Percentiles rank a stretch among this genome's conserved stretches.
These are phyloP conservation scores for Coemansia sp. DNA, from an alignment of 192 early-diverging fungal genomes.

Conservation along the genomic window DNA sequence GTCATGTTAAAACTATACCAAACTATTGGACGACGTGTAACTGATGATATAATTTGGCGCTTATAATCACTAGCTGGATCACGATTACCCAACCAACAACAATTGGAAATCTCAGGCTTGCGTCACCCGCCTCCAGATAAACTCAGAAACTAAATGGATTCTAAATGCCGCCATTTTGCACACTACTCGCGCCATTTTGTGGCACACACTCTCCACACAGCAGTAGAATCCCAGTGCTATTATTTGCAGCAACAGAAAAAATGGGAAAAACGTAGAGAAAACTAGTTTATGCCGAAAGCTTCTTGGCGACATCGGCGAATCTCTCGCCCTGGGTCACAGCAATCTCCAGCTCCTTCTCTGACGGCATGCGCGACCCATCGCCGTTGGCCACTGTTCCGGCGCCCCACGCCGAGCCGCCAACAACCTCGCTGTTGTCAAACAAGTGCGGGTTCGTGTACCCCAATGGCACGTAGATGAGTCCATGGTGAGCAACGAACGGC, in stretches of 20 bases:
- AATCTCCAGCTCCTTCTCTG: constrained; percentile 64
- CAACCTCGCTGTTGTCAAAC: constrained; percentile 60
- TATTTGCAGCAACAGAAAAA: neutral
- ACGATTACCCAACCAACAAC: too few relatives aligned
- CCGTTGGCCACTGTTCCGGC: constrained; percentile 64
- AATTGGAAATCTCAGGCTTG: too few relatives aligned
- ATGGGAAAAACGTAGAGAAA: neutral
- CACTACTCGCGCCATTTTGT: neutral
- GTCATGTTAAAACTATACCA: too few relatives aligned
- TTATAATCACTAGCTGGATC: too few relatives aligned
- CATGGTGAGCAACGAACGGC: constrained; percentile 74
- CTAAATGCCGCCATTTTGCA: neutral
- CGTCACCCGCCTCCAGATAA: neutral
- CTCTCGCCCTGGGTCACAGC: constrained; percentile 59
- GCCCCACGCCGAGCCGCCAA: constrained; percentile 70
- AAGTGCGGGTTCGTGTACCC: constrained; percentile 57
- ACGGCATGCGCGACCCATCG: constrained; percentile 68
- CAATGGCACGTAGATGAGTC: constrained; percentile 75
- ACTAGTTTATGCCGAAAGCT: constrained; percentile 37
- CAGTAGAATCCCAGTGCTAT: neutral
- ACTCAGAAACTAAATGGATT: neutral
- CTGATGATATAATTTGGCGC: too few relatives aligned
- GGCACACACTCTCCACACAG: neutral
- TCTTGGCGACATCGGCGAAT: constrained; percentile 57
- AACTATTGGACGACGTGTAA: too few relatives aligned